Percentiles rank a stretch among this genome's conserved stretches.
phyloP scores from a whole-genome alignment of 257 asterid species.

The Misopates orontium region DNA sequence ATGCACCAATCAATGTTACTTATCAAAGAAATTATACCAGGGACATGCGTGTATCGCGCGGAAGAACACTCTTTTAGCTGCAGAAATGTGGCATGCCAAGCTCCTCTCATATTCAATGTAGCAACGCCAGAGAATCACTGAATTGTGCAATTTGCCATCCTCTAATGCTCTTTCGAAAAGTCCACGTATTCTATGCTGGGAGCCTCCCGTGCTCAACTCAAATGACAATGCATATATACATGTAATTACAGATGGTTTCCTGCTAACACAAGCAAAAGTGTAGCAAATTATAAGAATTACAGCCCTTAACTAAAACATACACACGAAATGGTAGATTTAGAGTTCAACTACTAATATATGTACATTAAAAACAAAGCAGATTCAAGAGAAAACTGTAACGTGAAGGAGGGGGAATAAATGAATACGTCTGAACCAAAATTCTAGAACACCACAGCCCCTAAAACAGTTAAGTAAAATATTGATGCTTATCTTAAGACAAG shows the following conservation, averaged over 20 bases:
- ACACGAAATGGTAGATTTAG: not conserved
- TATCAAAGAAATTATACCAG: slow-evolving; percentile 51
- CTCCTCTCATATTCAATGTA: slow-evolving; percentile 73
- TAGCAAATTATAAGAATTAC: slow-evolving; percentile 20
- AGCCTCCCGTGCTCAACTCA: slow-evolving; percentile 67
- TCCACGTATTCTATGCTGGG: slow-evolving; percentile 75
- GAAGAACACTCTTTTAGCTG: slow-evolving; percentile 84
- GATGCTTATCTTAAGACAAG: no score
- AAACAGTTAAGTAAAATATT: no score
- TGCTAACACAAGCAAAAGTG: slow-evolving; percentile 35
- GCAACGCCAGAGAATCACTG: slow-evolving; percentile 84
- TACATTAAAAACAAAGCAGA: no score
- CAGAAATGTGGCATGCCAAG: slow-evolving; percentile 50
- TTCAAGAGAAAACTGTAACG: no score
- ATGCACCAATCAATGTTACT: not conserved
- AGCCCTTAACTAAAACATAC: not conserved
- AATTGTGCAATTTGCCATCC: slow-evolving; percentile 57
- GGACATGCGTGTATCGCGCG: slow-evolving; percentile 98
- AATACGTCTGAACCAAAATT: no score
- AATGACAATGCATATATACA: slow-evolving; percentile 71
- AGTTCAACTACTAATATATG: not conserved
- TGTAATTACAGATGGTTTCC: slow-evolving; percentile 77
- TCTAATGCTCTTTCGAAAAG: slow-evolving; percentile 85
- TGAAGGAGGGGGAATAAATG: no score
- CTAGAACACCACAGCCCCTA: no score